Percentiles rank a stretch among this genome's conserved stretches.
Conservation (phyloP, 257 asterid genomes). For the Cordia subcordata region DNA sequence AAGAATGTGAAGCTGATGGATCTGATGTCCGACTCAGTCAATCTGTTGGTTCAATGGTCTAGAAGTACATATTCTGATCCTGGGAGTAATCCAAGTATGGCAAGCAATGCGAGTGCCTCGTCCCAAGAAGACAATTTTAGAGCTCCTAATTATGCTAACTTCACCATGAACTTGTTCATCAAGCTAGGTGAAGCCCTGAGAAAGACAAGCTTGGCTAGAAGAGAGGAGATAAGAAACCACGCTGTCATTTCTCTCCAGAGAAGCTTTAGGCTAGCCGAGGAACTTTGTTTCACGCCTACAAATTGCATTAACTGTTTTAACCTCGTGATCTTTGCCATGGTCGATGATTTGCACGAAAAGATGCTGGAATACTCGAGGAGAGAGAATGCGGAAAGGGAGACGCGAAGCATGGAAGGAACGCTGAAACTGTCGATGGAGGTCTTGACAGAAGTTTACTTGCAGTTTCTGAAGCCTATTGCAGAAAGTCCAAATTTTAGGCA, state of each 20-base stretch:
- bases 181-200: conserved; percentile 76
- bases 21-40: conserved; percentile 57
- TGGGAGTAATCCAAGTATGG: conserved; percentile 36
- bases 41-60: conserved; percentile 71
- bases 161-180: conserved; percentile 51
- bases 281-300: conserved; percentile 57
- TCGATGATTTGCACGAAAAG: conserved; percentile 82
- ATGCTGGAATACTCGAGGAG: conserved; percentile 84
- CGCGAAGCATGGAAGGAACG: conserved; percentile 88
- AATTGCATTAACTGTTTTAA: conserved; percentile 69
- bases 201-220: conserved; percentile 80
- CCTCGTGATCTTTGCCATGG: conserved; percentile 73
- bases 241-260: conserved; percentile 63
- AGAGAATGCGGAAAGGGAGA: conserved; percentile 75
- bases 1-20: conserved; percentile 71
- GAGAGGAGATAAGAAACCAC: conserved; percentile 89
- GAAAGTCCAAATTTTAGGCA: conserved; percentile 69
- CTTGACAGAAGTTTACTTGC: conserved; percentile 54
- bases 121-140: conserved; percentile 51
- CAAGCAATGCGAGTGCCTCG: conserved; percentile 38
- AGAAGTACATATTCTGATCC: conserved; percentile 72
- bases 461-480: conserved; percentile 60
- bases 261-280: conserved; percentile 70
- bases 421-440: conserved; percentile 77
- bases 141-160: conserved; percentile 33